Base-by-base conservation (phyloP, 805 yeast species). In the Metschnikowia santaceciliae region DNA sequence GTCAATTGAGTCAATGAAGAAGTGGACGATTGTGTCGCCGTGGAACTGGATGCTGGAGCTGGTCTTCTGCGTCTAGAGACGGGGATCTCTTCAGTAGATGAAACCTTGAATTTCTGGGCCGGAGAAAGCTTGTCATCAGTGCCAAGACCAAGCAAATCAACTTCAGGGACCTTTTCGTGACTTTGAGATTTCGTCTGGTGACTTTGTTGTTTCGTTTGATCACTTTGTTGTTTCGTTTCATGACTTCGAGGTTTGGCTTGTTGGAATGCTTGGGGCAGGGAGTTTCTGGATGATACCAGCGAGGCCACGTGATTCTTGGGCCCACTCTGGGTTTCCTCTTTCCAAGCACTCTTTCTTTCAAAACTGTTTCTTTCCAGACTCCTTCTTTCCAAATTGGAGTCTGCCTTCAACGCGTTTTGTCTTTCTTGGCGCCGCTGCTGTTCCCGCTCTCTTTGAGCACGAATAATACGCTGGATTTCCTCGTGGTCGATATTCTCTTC, bases 401-500 rank as follows among this genome's bases (percentile, higher is more conserved):
- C 36, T 6, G 20, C 17, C 15, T 30, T 34, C 17, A 19, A 6
- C 20, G n/a, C 15, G 8, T 44, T 23, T 15, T 23, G 47, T 15
- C 47, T 36, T 11, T 34, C 47, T n/a, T 17, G 39, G 13, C 47
- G 47, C 17, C 47, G 35, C 14, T 44, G 41, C 15, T 20, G 23
- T n/a, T 68, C 74, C 51, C 72, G 68, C 39, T 65, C 63, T 35
- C 55, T 60, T 51, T 75, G 80, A 7, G 57, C 46, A 42, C 63
- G 69, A 59, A 76, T 71, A 41, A 74, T 67, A 15, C 61, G 56
- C 38, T 69, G 66, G 55, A 76, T 75, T 43, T 73, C 74, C 17
- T 72, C 76, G 32, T 64, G 64, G 47, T 77, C 70, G 48, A 77
- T 68, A 50, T 78, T 77, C 14, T 75, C 80, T 13, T 75, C 72